Base-by-base conservation (phyloP, 768 basidiomycete genomes). In the Russula griseocarnosa region DNA sequence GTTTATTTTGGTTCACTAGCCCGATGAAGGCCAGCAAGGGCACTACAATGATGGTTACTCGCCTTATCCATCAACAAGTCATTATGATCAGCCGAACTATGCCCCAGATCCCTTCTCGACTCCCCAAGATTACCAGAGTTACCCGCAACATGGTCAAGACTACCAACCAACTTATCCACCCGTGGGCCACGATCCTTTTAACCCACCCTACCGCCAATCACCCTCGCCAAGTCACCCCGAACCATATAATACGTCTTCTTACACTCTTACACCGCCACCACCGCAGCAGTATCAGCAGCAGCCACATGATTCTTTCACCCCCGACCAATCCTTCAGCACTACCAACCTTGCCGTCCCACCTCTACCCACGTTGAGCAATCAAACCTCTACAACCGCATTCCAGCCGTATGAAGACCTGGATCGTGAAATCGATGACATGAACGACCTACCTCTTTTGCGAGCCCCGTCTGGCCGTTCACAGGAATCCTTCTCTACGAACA, bases 1-100 rank as follows among this genome's bases (percentile, higher is more conserved):
- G 13, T 32, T 54, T 18, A 46, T 22, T 46, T 40, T 3, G 16
- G 20, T 60, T 22, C 13, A 13, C 20, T 59, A 88, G 84, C 80
- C 83, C 5, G 85, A 89, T 72, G 85, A 88, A 73, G 83, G 78
- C 16, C 86, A 86, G 67, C 79, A 76, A 20, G 74, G 82, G 32
- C 81, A 81, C 61, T 87, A 88, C 73, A 86, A 87, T 70, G 87
- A 90, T 63, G 85, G 86, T 0, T 85, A 85, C 72, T 77, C 76
- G 65, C 79, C 82, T 9, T 83, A 86, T 66, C 69, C 74, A 56
- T 30, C 71, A 75, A 66, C 69, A 56, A 70, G 72, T 61, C 71
- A 66, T 54, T 72, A 71, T 70, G 65, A 73, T 22, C 69, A 75
- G 62, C 76, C 77, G 24, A 74, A 72, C 42, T 68, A 74, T 46